Base-by-base conservation (phyloP, 2,329 filamentous ascomycete species). In the Penicillium sp. region DNA sequence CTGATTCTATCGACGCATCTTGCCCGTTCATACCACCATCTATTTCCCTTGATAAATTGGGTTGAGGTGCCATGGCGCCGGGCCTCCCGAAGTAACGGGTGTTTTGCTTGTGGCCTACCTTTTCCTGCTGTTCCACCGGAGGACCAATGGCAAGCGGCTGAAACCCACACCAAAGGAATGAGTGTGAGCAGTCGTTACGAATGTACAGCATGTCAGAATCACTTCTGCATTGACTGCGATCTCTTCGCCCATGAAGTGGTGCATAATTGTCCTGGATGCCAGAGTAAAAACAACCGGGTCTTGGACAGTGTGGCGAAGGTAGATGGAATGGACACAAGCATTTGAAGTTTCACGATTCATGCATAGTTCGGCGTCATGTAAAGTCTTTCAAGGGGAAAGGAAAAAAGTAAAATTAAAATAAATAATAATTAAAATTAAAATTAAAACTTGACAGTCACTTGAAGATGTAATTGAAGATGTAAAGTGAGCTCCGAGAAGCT, bases 191-290 rank as follows among this genome's bases (percentile, higher is more conserved):
- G 89, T 48, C 81, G 95, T 51, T 99, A 99, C 72, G 91, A 90
- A 58, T 99, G 95, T 73, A 85, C 89, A 65, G 87, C 88, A n/a
- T 99, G 95, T 75, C 77, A 83, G 3, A 88, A 90, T 58, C 93
- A 98, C 76, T 99, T 98, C 72, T 99, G 95, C 80, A 96, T 99
- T 63, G 95, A 99, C 73, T 99, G 95, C 74, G 95, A 99, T 74
- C 87, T 97, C 25, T 97, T 95, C 77, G 90, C 91, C 25, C 95
- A 99, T 72, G 92, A 97, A 77, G 86, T 96, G 13, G 85, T 96
- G 51, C 93, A 99, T 73, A 98, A 98, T 75, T 99, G 95, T 69
- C 93, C 95, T 0, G 93, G 93, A 0, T 99, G 95, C 73, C 88
- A 88, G 63, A 81, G 79, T 63, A 71, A 66, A 50, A 67, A 62